Conservation (phyloP, 768 basidiomycete genomes). For the Pleurotus djamor region DNA sequence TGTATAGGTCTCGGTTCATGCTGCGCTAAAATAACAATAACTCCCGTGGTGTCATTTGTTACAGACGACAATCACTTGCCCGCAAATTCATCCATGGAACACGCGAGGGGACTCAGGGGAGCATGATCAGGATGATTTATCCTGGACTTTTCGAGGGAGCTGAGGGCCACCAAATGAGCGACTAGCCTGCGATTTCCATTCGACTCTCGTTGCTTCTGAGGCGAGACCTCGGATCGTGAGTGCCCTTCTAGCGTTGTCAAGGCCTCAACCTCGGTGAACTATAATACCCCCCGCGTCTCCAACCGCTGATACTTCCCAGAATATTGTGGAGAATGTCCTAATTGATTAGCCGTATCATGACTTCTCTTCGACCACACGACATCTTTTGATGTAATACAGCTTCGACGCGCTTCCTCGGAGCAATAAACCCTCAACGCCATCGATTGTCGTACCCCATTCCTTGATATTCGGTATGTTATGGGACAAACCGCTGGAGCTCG, state of each 20-base stretch:
- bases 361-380: background rate
- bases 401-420: background rate
- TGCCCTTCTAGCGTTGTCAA: background rate
- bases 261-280: background rate
- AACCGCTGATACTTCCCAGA: background rate
- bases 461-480: background rate
- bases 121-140: too few relatives aligned
- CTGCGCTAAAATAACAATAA: too few relatives aligned
- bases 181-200: background rate
- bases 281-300: background rate
- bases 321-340: background rate
- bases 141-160: too few relatives aligned
- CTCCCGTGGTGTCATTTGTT: too few relatives aligned
- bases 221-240: slow-evolving; percentile 1
- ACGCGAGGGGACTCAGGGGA: too few relatives aligned
- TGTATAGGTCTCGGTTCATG: too few relatives aligned
- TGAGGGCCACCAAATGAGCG: too few relatives aligned
- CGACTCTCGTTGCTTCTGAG: background rate
- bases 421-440: background rate
- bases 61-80: too few relatives aligned
- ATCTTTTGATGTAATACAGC: background rate
- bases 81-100: too few relatives aligned
- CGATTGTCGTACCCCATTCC: background rate
- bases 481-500: background rate
- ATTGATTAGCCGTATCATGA: background rate